These are phyloP conservation scores for Meyerozyma guilliermondii DNA, from an alignment of 1,139 yeast genomes.

Conservation along the genomic window DNA sequence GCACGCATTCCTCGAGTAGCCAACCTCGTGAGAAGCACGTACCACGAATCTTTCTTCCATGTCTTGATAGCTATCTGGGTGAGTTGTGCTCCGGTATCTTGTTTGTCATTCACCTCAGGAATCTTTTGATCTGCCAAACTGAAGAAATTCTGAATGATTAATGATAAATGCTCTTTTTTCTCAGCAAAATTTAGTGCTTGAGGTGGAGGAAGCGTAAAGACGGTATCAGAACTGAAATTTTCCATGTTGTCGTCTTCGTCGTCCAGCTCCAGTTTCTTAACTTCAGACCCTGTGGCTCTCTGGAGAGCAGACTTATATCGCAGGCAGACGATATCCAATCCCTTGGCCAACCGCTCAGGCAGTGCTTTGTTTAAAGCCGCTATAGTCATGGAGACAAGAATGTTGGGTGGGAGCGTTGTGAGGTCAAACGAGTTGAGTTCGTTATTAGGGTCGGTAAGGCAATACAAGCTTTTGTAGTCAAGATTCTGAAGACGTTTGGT, in stretches of 20 bases:
- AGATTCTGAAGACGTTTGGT: conserved; percentile 24
- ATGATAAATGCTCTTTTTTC: conserved; percentile 47
- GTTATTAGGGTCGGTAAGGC: conserved; percentile 57
- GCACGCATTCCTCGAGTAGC: conserved; percentile 72
- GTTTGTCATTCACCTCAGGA: conserved; percentile 15
- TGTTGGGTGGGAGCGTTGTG: conserved; percentile 58
- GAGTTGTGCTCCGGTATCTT: conserved; percentile 22
- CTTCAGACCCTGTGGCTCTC: conserved; percentile 3
- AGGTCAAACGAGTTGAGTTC: conserved; percentile 66
- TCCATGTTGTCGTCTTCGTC: conserved; percentile 36
- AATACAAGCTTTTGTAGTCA: conserved; percentile 45
- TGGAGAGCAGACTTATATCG: conserved; percentile 41
- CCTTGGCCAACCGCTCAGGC: conserved; percentile 53
- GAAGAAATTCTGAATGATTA: conserved; percentile 53
- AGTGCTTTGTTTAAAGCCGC: conserved; percentile 57
- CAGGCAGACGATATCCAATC: conserved; percentile 60
- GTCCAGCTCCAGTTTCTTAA: conserved; percentile 17
- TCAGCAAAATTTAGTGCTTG: conserved; percentile 40
- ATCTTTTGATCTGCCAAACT: conserved; percentile 27
- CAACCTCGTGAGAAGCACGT: conserved; percentile 65
- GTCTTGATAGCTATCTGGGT: conserved; percentile 51
- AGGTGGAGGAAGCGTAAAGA: conserved; percentile 58
- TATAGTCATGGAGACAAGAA: conserved; percentile 61
- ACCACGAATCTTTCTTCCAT: conserved; percentile 77
- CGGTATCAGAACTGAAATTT: conserved; percentile 36